A percentile compares a stretch with the other conserved stretches of the same genome.
These are phyloP conservation scores for Lactarius deliciosus DNA, from an alignment of 768 basidiomycete genomes.

Conservation along the genomic window DNA sequence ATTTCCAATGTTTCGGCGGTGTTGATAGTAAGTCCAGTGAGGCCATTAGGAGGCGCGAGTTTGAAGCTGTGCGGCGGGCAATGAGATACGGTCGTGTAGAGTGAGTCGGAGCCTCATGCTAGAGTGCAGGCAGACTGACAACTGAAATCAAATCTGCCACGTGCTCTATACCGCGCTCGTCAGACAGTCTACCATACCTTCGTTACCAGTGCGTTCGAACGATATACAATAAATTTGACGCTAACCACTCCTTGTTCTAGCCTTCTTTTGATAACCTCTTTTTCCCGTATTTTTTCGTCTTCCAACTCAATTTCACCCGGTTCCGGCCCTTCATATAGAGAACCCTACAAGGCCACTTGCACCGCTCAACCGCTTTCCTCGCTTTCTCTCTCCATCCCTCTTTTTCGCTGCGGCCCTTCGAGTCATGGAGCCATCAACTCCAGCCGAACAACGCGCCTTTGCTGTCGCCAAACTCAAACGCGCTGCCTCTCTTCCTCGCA, in stretches of 20 bases:
- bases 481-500: conserved; percentile 86
- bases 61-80: conserved; percentile 15
- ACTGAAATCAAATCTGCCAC: conserved; percentile 2
- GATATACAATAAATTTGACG: neutral
- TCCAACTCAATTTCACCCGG: conserved; percentile 17
- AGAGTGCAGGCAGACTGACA: conserved; percentile 11
- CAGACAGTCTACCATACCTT: neutral
- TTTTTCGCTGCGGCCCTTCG: neutral
- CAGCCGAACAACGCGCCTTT: conserved; percentile 79
- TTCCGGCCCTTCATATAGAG: conserved; percentile 26
- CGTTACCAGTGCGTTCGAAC: conserved; percentile 15
- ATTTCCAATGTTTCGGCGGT: conserved; percentile 1
- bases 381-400: conserved; percentile 5
- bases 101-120: conserved; percentile 13
- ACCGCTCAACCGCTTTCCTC: conserved; percentile 14
- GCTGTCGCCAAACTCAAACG: conserved; percentile 90
- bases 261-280: conserved; percentile 17
- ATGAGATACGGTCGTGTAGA: neutral
- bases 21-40: neutral
- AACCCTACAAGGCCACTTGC: conserved; percentile 8
- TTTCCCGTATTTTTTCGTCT: conserved; percentile 1
- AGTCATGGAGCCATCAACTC: conserved; percentile 42
- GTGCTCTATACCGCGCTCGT: neutral
- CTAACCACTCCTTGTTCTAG: neutral
- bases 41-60: too few relatives aligned